Evolutionary conservation across 2,329 filamentous ascomycete species (phyloP).

Genomic region (Cadophora sp.): DNA sequence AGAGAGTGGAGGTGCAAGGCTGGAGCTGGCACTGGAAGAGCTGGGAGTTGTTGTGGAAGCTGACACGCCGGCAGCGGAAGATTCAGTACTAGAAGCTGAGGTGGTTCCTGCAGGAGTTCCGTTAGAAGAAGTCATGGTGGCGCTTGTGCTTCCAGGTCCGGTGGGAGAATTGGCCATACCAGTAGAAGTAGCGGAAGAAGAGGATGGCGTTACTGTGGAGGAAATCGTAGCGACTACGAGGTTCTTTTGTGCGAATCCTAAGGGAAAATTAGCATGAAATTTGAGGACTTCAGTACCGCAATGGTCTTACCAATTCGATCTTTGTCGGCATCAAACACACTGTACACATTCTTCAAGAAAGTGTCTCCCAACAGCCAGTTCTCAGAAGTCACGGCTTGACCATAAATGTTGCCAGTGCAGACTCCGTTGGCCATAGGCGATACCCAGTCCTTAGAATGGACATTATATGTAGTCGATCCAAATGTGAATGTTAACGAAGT

Average conservation of each 20-base stretch:
- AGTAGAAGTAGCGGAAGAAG: slow-evolving; percentile 34
- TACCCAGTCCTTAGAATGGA: slow-evolving; percentile 77
- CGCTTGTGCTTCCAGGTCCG: slow-evolving; percentile 20
- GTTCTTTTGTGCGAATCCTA: slow-evolving; percentile 37
- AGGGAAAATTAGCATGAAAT: slow-evolving; percentile 24
- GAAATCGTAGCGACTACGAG: slow-evolving; percentile 22
- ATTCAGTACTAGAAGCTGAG: slow-evolving; percentile 13
- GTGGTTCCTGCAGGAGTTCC: slow-evolving; percentile 22
- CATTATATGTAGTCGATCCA: slow-evolving; percentile 68
- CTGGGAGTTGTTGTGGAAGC: slow-evolving; percentile 35
- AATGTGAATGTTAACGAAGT: slow-evolving; percentile 70
- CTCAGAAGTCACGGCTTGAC: slow-evolving; percentile 67
- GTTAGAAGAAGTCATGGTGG: slow-evolving; percentile 19
- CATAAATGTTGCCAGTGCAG: slow-evolving; percentile 78
- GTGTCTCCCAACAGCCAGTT: slow-evolving; percentile 84
- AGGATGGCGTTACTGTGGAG: slow-evolving; percentile 25
- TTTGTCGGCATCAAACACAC: slow-evolving; percentile 80
- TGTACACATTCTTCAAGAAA: slow-evolving; percentile 90
- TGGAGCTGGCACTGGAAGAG: slow-evolving; percentile 12
- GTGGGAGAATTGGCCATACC: slow-evolving; percentile 28
- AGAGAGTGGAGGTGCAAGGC: slow-evolving; percentile 16
- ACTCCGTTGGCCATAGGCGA: slow-evolving; percentile 46
- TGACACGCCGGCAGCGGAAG: slow-evolving; percentile 22
- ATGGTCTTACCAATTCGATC: slow-evolving; percentile 62
- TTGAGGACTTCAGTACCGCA: background rate